Percentiles rank a stretch among this genome's conserved stretches.
These are phyloP conservation scores for Lasiodiplodia sp. DNA, from an alignment of 2,329 filamentous ascomycete species.

Conservation along the genomic window DNA sequence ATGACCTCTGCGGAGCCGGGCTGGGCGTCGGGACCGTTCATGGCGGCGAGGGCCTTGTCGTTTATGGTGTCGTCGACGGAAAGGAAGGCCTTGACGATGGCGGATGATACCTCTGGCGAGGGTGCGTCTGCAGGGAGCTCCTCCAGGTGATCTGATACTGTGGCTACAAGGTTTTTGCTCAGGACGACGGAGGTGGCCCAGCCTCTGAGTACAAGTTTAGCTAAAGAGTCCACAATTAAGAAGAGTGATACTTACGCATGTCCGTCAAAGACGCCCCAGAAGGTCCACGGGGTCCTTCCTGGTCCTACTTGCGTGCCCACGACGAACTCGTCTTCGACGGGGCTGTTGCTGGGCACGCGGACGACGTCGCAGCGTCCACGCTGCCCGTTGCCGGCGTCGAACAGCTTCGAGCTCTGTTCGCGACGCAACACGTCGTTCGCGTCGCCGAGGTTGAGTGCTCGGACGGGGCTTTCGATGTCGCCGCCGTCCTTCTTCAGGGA, in stretches of 20 bases:
- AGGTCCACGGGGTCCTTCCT: constrained; percentile 43
- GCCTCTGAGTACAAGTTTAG: constrained; percentile 42
- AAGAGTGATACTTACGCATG: constrained; percentile 51
- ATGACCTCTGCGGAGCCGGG: constrained; percentile 36
- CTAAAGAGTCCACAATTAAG: background rate
- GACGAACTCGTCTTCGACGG: constrained; percentile 41
- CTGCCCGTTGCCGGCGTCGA: constrained; percentile 11
- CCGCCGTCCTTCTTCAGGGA: background rate
- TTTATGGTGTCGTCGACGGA: constrained; percentile 66
- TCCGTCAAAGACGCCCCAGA: constrained; percentile 58
- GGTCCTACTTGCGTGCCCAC: constrained; percentile 41
- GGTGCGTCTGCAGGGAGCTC: constrained; percentile 43
- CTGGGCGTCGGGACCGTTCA: constrained; percentile 47
- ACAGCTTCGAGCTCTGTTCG: constrained; percentile 6
- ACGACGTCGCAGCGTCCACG: constrained; percentile 21
- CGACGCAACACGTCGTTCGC: background rate
- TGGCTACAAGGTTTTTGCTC: constrained; percentile 52
- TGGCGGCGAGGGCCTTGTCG: constrained; percentile 44
- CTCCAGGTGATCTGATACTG: constrained; percentile 49
- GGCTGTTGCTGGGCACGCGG: constrained; percentile 28
- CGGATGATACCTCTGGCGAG: constrained; percentile 58
- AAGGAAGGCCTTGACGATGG: constrained; percentile 66
- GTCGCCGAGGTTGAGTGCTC: constrained; percentile 7
- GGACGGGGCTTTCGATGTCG: constrained; percentile 4
- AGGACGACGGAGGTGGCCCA: constrained; percentile 53